Evolutionary conservation across 2,329 filamentous ascomycete genomes (phyloP).

Genomic region (Cercospora zeina): DNA sequence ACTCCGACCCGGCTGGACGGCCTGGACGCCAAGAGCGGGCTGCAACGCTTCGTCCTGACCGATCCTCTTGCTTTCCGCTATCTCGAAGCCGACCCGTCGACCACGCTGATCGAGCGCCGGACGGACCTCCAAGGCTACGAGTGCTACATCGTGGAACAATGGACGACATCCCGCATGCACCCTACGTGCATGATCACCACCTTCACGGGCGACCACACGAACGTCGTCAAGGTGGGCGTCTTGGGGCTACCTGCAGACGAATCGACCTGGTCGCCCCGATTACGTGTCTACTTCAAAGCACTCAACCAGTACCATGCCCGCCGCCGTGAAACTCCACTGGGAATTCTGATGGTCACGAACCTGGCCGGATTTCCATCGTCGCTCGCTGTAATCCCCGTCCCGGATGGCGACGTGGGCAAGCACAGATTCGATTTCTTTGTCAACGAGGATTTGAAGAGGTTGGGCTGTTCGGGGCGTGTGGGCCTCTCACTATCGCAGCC

Average conservation of each 20-base stretch:
- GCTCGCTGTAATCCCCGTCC: constrained; percentile 86
- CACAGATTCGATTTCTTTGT: constrained; percentile 85
- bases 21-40: constrained; percentile 37
- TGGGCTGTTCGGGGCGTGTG: constrained; percentile 87
- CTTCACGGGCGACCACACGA: constrained; percentile 81
- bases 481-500: constrained; percentile 79
- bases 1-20: constrained; percentile 19
- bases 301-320: constrained; percentile 83
- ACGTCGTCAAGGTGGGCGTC: constrained; percentile 76
- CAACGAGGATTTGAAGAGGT: constrained; percentile 87
- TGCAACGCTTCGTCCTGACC: constrained; percentile 63
- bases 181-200: constrained; percentile 91
- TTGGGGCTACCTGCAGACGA: constrained; percentile 81
- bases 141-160: constrained; percentile 93
- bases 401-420: constrained; percentile 78
- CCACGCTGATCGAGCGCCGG: constrained; percentile 71
- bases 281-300: constrained; percentile 82
- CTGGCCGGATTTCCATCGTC: constrained; percentile 88
- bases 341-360: constrained; percentile 91
- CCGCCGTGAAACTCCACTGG: constrained; percentile 76
- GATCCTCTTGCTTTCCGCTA: constrained; percentile 70
- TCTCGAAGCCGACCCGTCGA: constrained; percentile 79
- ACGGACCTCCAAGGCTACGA: constrained; percentile 78
- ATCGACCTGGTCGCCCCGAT: constrained; percentile 71
- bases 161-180: constrained; percentile 87